Evolutionary conservation across 495 filamentous ascomycete genomes (phyloP).

Genomic region (Hypoxylon trugodes): DNA sequence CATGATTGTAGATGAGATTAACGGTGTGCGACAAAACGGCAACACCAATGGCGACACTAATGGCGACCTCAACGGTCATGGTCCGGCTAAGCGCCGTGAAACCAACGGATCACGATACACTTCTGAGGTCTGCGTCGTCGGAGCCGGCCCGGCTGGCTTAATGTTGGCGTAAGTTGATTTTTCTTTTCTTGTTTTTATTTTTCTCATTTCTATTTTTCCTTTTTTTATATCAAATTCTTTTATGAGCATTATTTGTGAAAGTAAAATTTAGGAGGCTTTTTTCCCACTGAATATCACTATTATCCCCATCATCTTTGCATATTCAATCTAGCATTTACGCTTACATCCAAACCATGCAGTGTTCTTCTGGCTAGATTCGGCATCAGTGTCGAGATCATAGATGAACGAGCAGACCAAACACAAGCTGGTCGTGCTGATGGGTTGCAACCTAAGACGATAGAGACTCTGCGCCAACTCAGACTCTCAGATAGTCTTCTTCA

Average conservation of each 20-base stretch:
- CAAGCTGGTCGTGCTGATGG: conserved; percentile 73
- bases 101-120: conserved; percentile 43
- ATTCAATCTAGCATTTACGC: neutral
- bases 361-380: conserved; percentile 73
- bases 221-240: neutral
- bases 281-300: neutral
- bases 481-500: conserved; percentile 69
- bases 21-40: conserved; percentile 39
- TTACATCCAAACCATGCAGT: conserved; percentile 45
- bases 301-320: neutral
- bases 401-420: conserved; percentile 68
- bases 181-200: neutral
- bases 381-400: conserved; percentile 66
- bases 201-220: neutral
- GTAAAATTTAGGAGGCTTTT: neutral
- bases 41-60: conserved; percentile 37
- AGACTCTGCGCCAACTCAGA: conserved; percentile 71
- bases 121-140: conserved; percentile 70
- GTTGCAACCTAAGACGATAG: conserved; percentile 74
- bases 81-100: conserved; percentile 40
- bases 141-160: conserved; percentile 74
- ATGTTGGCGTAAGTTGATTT: conserved; percentile 68
- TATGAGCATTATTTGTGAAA: neutral
- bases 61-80: conserved; percentile 32
- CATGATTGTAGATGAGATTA: conserved; percentile 35